These are phyloP conservation scores for Gnomoniopsis sp. DNA, from an alignment of 2,329 filamentous ascomycete species.

Conservation along the genomic window DNA sequence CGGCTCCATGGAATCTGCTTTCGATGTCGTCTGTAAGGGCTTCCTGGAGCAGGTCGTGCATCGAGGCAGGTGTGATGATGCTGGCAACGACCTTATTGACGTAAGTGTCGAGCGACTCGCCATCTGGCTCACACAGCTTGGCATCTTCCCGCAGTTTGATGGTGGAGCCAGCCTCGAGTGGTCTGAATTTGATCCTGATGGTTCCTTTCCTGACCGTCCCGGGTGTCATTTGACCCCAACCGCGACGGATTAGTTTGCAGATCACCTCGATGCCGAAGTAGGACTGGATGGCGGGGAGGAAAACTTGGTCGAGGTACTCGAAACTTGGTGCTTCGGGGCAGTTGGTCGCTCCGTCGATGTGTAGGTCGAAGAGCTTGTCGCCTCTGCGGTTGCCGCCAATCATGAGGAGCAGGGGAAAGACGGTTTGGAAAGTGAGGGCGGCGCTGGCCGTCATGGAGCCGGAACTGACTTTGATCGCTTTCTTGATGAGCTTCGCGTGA, in stretches of 20 bases:
- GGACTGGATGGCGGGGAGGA: constrained; percentile 51
- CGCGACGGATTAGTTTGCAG: constrained; percentile 40
- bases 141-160: constrained; percentile 29
- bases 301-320: constrained; percentile 61
- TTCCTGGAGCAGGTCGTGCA: constrained; percentile 39
- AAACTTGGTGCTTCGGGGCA: constrained; percentile 52
- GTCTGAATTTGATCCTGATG: constrained; percentile 42
- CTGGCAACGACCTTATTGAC: constrained; percentile 47
- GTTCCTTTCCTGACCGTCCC: constrained; percentile 32
- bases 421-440: constrained; percentile 57
- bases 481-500: constrained; percentile 31
- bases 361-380: constrained; percentile 44
- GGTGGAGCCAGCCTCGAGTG: constrained; percentile 31
- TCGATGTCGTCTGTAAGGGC: constrained; percentile 38
- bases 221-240: constrained; percentile 40
- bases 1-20: constrained; percentile 39
- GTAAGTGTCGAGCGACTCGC: constrained; percentile 24
- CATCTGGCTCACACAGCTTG: constrained; percentile 20
- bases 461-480: constrained; percentile 48
- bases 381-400: constrained; percentile 35
- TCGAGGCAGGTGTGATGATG: constrained; percentile 44
- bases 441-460: constrained; percentile 51
- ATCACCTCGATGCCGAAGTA: constrained; percentile 47
- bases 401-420: constrained; percentile 57
- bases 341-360: constrained; percentile 58